phyloP scores from a whole-genome alignment of 2,329 filamentous ascomycete species.

The Hortaea sp. region DNA sequence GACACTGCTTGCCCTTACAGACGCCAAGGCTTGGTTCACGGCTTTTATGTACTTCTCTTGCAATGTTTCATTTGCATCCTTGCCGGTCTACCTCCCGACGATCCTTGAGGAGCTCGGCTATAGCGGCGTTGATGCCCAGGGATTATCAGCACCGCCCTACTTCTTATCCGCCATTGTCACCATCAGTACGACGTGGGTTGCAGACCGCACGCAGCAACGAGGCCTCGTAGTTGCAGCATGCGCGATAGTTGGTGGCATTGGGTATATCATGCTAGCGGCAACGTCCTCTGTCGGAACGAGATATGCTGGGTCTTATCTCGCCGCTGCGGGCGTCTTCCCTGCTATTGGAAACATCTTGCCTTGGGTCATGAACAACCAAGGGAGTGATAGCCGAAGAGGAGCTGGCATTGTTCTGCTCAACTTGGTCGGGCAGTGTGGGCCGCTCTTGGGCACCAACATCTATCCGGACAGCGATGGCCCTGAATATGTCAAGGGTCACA shows the following conservation, averaged over 20 bases:
- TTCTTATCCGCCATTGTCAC: slow-evolving; percentile 30
- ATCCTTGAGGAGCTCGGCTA: slow-evolving; percentile 53
- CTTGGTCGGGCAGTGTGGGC: slow-evolving; percentile 54
- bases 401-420: slow-evolving; percentile 28
- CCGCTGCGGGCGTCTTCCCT: slow-evolving; percentile 14
- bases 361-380: slow-evolving; percentile 18
- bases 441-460: slow-evolving; percentile 44
- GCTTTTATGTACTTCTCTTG: slow-evolving; percentile 43
- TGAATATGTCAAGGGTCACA: slow-evolving; percentile 42
- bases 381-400: slow-evolving; percentile 30
- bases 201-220: slow-evolving; percentile 27
- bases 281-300: slow-evolving; percentile 18
- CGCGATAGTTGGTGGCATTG: slow-evolving; percentile 26
- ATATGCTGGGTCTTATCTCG: slow-evolving; percentile 26
- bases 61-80: slow-evolving; percentile 52
- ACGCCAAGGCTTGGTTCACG: slow-evolving; percentile 15
- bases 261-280: slow-evolving; percentile 25
- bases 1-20: slow-evolving; percentile 34
- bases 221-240: slow-evolving; percentile 29
- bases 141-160: slow-evolving; percentile 33
- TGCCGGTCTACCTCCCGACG: slow-evolving; percentile 34
- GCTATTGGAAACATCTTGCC: slow-evolving; percentile 10
- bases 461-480: slow-evolving; percentile 40
- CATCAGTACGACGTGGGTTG: slow-evolving; percentile 24
- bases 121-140: slow-evolving; percentile 56